Evolutionary conservation across 2,329 filamentous ascomycete species (phyloP).

Genomic region (Xylaria arbuscula): DNA sequence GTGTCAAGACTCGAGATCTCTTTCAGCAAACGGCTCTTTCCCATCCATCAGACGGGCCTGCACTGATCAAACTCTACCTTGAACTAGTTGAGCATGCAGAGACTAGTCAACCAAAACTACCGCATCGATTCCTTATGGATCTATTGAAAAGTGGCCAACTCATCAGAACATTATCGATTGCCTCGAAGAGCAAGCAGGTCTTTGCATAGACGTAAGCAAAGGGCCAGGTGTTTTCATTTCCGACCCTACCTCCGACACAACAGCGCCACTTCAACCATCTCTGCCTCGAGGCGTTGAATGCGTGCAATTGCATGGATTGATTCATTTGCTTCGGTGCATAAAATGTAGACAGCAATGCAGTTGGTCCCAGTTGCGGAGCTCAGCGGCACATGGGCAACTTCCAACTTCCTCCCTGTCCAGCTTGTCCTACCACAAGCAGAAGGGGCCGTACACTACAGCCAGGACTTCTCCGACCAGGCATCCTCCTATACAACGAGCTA

Average conservation of each 20-base stretch:
- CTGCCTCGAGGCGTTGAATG: slow-evolving; percentile 12
- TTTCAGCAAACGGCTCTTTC: slow-evolving; percentile 21
- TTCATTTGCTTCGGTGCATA: slow-evolving; percentile 2
- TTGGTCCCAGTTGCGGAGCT: slow-evolving; percentile 9
- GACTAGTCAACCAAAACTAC: slow-evolving; percentile 6
- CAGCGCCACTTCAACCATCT: slow-evolving; percentile 13
- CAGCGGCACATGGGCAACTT: slow-evolving; percentile 13
- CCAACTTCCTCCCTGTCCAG: slow-evolving; percentile 9
- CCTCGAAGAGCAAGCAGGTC: slow-evolving; percentile 7
- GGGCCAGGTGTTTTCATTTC: slow-evolving; percentile 12
- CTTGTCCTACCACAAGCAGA: neutral
- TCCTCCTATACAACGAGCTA: neutral
- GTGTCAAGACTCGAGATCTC: slow-evolving; percentile 23
- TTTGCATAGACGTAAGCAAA: slow-evolving; percentile 7
- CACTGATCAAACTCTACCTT: slow-evolving; percentile 21
- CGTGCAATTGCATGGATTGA: slow-evolving; percentile 5
- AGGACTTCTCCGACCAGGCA: neutral
- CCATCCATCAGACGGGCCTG: slow-evolving; percentile 24
- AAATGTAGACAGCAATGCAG: slow-evolving; percentile 7
- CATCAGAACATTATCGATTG: slow-evolving; percentile 11
- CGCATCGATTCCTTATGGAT: slow-evolving; percentile 10
- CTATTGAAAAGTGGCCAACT: slow-evolving; percentile 8
- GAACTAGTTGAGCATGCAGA: slow-evolving; percentile 17
- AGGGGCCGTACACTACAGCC: neutral
- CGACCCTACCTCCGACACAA: slow-evolving; percentile 14